Evolutionary conservation across 305 asterid species (phyloP), one percentile per base, ranked within the genome.

Genomic region (Fraxinus velutina): DNA sequence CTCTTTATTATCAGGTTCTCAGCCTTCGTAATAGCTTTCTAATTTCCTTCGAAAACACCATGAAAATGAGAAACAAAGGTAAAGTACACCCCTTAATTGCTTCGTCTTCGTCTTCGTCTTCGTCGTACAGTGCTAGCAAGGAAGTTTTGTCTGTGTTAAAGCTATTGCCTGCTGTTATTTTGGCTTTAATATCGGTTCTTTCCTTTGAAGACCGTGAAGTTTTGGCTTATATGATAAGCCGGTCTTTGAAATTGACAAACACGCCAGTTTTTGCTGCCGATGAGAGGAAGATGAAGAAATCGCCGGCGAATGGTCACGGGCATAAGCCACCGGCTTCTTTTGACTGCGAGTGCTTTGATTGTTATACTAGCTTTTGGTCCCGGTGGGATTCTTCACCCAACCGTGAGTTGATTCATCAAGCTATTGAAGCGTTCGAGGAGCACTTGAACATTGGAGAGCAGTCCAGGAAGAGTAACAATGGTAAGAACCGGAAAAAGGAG

Each of bases 371-470:
- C 78, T 91, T 85, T 85, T 91, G 95, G 95, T 73, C 66, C 29
- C 76, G 71, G 15, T 91, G 94, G 93, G 90, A 91, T 32, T 87
- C 93, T 29, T 91, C 94, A 1, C 88, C 93, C 36, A 88, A 89
- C 86, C 88, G 90, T 5, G 92, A 91, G 80, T 85, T 91, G 21
- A 91, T 91, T 37, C 92, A 91, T 86, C 90, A 86, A 15, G 92
- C 90, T 21, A 91, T 91, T 72, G 94, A 91, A 77, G 91, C 92
- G 9, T 86, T 91, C 68, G 92, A 91, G 73, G 94, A 91, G 44
- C 90, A 84, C 24, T 64, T 86, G 71, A 84, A 6, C 83, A 78
- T n/a, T 15, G 86, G 79, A 13, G 86, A 81, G 4, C 75, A 4
- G 6, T 60, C 82, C 29, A 34, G 81, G 6, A 87, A 70, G 32